These are phyloP conservation scores for Pyricularia sp. DNA, from an alignment of 2,329 filamentous ascomycete genomes.

Conservation along the genomic window DNA sequence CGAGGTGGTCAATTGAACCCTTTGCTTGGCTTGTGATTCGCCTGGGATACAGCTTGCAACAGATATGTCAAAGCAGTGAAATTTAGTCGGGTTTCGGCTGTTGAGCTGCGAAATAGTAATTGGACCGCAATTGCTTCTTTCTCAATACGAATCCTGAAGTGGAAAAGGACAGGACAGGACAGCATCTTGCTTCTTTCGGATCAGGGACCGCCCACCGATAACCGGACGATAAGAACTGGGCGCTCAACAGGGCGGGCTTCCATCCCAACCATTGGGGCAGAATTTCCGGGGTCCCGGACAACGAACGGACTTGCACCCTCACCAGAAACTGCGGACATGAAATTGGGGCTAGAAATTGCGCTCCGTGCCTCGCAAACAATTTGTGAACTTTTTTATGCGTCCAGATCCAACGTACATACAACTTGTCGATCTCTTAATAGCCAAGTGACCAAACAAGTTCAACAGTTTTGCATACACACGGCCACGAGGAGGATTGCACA, in stretches of 20 bases:
- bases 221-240: neutral
- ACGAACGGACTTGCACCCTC: neutral
- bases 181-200: neutral
- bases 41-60: neutral
- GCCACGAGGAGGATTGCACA: no score
- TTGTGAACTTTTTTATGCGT: neutral
- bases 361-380: neutral
- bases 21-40: neutral
- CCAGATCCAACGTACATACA: no score
- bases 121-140: neutral
- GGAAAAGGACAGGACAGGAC: neutral
- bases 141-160: neutral
- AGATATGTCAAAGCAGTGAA: neutral
- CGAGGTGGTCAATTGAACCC: neutral
- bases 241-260: slow-evolving; percentile 1
- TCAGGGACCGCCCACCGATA: neutral
- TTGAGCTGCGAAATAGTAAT: neutral
- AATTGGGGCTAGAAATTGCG: neutral
- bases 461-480: no score
- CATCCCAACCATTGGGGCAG: slow-evolving; percentile 5
- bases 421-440: no score
- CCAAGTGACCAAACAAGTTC: no score
- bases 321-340: neutral
- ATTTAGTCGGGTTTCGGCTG: neutral
- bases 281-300: neutral